Base-by-base conservation (phyloP, 1,284 basidiomycete genomes). In the Blastosporella zonata region DNA sequence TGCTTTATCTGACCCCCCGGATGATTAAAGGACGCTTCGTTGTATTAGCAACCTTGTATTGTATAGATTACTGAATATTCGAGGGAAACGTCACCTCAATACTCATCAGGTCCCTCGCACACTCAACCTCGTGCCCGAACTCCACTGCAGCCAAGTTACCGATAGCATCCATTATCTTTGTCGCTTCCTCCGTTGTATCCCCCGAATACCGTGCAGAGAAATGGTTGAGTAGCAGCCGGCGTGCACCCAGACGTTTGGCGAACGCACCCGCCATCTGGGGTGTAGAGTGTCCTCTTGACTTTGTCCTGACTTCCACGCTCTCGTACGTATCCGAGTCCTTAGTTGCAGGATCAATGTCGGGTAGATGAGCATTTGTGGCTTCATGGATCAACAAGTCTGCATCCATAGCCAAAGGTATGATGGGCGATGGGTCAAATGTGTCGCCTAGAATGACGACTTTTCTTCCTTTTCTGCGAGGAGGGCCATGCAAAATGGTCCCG, bases 281-380 rank as follows among this genome's bases (percentile, higher is more conserved):
- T 6, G 94, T 97, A 9, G 92, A 94, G 68, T 97, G 94, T 0
- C 94, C 94, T 60, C 91, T 79, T 4, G 81, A 82, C 61, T 76
- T 81, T n/a, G 91, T 75, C 49, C 85, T 82, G 41, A 68, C 67
- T 59, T 87, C 78, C 2, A 93, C 81, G n/a, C 61, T 76, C 52
- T 81, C 77, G 53, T 77, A 75, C 10, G 82, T 82, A 50, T 82
- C 83, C 15, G 61, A 66, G 18, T 64, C 67, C 62, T 82, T 88
- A 48, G 79, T 84, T 33, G 67, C 65, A 7, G 68, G 63, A 54
- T 86, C 81, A 40, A 84, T 58, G 0, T 73, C 76, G 1, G 91
- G 91, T n/a, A 97, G 74, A 65, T 89, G 82, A 1, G 91, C 90
- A 63, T 96, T 97, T 6, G 94, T 97, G 29, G 91, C 90, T 70